Evolutionary conservation across 2,329 filamentous ascomycete genomes (phyloP), one percentile per base, ranked within the genome.

Genomic region (Ceratocystis harringtonii): DNA sequence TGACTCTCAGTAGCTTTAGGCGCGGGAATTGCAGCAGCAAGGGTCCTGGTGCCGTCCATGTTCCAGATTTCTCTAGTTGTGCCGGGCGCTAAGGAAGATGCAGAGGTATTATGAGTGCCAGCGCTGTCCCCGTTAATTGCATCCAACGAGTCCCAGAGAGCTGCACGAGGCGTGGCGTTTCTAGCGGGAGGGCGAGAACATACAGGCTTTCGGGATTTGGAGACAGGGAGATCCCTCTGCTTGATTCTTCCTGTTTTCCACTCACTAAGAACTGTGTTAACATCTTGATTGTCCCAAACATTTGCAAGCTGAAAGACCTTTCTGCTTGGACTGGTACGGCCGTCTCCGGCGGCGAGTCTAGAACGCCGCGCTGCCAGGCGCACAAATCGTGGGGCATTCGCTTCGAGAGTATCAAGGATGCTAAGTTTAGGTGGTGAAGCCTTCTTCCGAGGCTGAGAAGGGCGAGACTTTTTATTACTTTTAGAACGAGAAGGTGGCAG

Each of bases 291-390:
- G 70, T 87, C 84, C 68, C 76, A 75, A n/a, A 82, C 79, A 36
- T 78, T 84, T 25, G 81, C 82, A n/a, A 87, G 75, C 65, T 79
- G 78, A 67, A 87, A 84, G n/a, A 75, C 72, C 70, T 87, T 87
- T 55, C 71, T 76, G 0, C 74, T 74, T 1, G 82, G 83, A 64
- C 79, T 84, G 5, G 80, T 77, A 70, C 81, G 80, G 17, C 84
- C 84, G 68, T 79, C 75, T 12, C 78, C 76, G 30, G 68, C 70
- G 43, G 77, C 78, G 63, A 72, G 76, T 64, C 74, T 79, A 3
- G 79, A 83, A 63, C 81, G 77, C 17, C 84, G 81, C 55, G 82
- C 83, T 62, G 84, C 84, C 70, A 87, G 78, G 67, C 78, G 83
- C 43, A 87, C 73, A 68, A 87, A 87, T 1, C 72, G 73, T 1